phyloP scores from a whole-genome alignment of 1,139 yeast species.

The Chernovozyma sophiae-reginae region DNA sequence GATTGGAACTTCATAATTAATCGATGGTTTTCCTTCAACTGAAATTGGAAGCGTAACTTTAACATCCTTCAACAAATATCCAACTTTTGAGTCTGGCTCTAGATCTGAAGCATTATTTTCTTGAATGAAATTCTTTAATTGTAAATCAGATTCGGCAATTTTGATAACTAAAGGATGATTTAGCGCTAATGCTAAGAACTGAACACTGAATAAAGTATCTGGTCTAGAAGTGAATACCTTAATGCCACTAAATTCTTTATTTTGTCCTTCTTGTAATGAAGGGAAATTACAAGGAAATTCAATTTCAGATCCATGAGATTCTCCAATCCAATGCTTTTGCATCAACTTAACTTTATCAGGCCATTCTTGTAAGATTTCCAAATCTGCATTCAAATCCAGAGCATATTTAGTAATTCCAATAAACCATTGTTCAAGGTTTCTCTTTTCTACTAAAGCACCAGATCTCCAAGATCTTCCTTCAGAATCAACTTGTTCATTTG shows the following conservation, averaged over 20 bases:
- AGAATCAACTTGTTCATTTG: conserved; percentile 93
- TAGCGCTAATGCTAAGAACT: conserved; percentile 72
- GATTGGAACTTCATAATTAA: conserved; percentile 51
- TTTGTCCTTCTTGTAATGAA: conserved; percentile 7
- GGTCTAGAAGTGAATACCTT: conserved; percentile 82
- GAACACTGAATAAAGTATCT: conserved; percentile 80
- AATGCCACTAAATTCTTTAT: conserved; percentile 14
- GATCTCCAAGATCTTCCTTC: conserved; percentile 95
- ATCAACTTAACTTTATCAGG: conserved; percentile 82
- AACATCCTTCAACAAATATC: conserved; percentile 48
- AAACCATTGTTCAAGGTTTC: conserved; percentile 84
- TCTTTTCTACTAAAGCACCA: conserved; percentile 88
- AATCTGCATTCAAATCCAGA: conserved; percentile 56
- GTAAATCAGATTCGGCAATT: conserved; percentile 29
- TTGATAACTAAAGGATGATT: conserved; percentile 59
- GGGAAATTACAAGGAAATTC: conserved; percentile 29
- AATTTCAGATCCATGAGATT: conserved; percentile 75
- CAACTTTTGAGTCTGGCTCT: conserved; percentile 56
- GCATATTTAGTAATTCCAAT: conserved; percentile 84
- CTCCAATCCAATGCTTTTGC: conserved; percentile 95
- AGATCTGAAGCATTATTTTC: conserved; percentile 14
- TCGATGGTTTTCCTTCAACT: conserved; percentile 14
- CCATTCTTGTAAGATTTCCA: conserved; percentile 64
- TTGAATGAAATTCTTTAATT: conserved; percentile 45
- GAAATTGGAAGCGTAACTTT: conserved; percentile 62